Evolutionary conservation across 495 filamentous ascomycete species (phyloP).

Genomic region (Lophiostoma macrostomum): DNA sequence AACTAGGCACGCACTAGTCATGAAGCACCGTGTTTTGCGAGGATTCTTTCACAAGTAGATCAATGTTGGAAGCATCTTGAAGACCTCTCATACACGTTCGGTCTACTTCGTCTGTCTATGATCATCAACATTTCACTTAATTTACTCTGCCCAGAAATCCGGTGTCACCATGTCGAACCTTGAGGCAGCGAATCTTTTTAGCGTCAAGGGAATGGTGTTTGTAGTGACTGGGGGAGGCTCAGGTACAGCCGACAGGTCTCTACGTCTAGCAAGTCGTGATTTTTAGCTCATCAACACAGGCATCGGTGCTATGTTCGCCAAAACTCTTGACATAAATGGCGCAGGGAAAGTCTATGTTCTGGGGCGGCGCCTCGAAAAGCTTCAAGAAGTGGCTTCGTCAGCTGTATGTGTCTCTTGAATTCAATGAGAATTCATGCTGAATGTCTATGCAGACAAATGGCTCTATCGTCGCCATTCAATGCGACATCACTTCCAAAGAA

Average conservation of each 20-base stretch:
- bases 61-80: not conserved
- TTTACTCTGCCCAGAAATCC: no score
- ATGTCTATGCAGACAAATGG: conserved; percentile 4
- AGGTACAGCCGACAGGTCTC: conserved; percentile 42
- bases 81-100: no score
- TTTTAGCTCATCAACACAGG: conserved; percentile 42
- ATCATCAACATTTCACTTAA: no score
- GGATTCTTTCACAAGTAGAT: no score
- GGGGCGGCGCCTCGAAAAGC: conserved; percentile 54
- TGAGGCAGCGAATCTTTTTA: conserved; percentile 44
- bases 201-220: conserved; percentile 58
- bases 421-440: no score
- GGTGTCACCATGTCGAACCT: conserved; percentile 14
- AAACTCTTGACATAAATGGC: conserved; percentile 60
- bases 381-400: conserved; percentile 46
- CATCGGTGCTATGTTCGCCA: conserved; percentile 63
- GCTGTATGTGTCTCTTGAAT: conserved; percentile 21
- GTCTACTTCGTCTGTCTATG: no score
- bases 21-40: no score
- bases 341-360: conserved; percentile 68
- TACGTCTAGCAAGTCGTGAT: not conserved
- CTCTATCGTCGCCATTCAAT: conserved; percentile 56
- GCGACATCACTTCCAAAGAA: conserved; percentile 66
- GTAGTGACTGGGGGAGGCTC: conserved; percentile 61
- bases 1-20: no score